Base-by-base conservation (phyloP, 495 filamentous ascomycete genomes). In the Annulohypoxylon moriforme region DNA sequence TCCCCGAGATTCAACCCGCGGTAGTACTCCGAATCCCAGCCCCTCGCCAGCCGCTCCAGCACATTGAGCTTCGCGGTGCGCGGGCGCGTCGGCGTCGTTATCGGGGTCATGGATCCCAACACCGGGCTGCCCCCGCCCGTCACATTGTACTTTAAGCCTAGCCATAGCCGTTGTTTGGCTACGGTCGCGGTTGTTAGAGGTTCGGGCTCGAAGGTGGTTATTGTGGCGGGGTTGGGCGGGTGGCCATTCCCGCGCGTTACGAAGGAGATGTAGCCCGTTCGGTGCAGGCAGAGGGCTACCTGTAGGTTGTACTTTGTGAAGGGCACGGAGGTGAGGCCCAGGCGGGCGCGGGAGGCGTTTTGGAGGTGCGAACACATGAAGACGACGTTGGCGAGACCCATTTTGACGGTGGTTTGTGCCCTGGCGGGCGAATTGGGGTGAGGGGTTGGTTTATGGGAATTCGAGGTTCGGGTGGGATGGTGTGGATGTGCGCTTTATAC, bases 331-430 rank as follows among this genome's bases (percentile, higher is more conserved):
- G 96, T 98, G 3, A 97, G 85, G 64, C 92, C 92, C 3, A 99
- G 89, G 0, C 91, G 91, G 6, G 92, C 94, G 77, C 90, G 90
- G 53, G 92, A 90, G 75, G 92, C 92, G 85, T 99, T 99, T 83
- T 97, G 94, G 38, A 99, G 87, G 85, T 98, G 96, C 57, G 93
- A 93, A 83, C 93, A 97, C 75, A 94, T 87, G 85, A 95, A 80
- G 58, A 89, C 82, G 73, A 98, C 87, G 80, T 89, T 88, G 76
- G 89, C 85, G 83, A 99, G 90, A 76, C 94, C 97, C 96, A 98
- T 98, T 64, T 77, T 81, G 74, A n/a, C n/a, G 24, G 0, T 38
- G 62, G n/a, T 52, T 68, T 8, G 49, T 62, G 62, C 60, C 66
- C 66, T 58, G 66, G 16, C 67, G 60, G 67, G 67, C 67, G 40